Conservation (phyloP, 208 protist genomes). For the Wallacemonas sp. region DNA sequence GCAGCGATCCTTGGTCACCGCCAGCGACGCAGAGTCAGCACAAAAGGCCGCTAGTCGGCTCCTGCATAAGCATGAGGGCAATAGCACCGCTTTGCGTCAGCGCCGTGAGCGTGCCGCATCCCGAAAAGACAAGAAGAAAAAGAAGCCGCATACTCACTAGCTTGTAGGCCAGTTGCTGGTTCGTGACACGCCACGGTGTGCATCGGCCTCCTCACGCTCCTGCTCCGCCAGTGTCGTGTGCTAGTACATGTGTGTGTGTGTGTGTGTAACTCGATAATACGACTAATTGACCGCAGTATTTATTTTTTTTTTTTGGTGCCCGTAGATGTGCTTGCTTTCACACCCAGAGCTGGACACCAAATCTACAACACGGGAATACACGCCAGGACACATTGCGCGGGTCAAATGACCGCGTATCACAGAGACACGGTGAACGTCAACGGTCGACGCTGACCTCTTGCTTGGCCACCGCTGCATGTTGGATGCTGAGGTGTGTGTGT, state of each 20-base stretch:
- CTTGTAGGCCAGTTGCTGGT: too few species aligned
- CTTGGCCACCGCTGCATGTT: too few species aligned
- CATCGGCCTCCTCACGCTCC: too few species aligned
- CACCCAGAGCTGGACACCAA: too few species aligned
- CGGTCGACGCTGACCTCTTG: too few species aligned
- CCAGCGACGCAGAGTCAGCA: conserved; percentile 31
- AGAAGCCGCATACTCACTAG: conserved; percentile 18
- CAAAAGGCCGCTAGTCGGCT: conserved; percentile 36
- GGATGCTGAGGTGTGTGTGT: too few species aligned
- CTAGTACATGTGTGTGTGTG: background rate
- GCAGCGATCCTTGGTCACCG: conserved; percentile 21
- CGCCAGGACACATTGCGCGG: too few species aligned
- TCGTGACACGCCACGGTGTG: too few species aligned
- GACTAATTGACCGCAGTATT: background rate
- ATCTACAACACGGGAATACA: too few species aligned
- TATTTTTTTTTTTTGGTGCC: background rate
- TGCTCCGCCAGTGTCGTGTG: background rate
- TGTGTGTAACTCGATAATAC: background rate
- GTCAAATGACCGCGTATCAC: too few species aligned
- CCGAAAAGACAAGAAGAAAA: conserved; percentile 24
- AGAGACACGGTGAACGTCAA: too few species aligned
- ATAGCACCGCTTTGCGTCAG: conserved; percentile 21
- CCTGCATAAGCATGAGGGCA: conserved; percentile 30
- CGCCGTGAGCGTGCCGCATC: conserved; percentile 36
- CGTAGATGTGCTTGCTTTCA: too few species aligned